Evolutionary conservation across 345 rosid genomes (phyloP).

Genomic region (Eucalyptus caleyi): DNA sequence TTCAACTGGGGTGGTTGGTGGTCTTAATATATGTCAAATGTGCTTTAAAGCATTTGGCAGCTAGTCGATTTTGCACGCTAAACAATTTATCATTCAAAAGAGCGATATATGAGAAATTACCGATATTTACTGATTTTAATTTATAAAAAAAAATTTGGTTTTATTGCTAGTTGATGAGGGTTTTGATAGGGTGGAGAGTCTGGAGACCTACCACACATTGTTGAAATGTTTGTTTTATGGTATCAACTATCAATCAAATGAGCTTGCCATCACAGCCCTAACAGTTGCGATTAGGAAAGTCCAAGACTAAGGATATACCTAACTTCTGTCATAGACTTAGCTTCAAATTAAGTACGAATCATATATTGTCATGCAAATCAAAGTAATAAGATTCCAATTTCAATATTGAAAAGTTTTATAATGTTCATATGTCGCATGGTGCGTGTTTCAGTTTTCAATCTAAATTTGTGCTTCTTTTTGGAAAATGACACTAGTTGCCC

Average conservation of each 20-base stretch:
- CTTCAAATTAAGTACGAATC: background rate
- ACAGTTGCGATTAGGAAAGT: background rate
- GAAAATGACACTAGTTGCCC: background rate
- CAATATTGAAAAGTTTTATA: background rate
- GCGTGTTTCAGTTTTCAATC: background rate
- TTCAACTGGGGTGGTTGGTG: background rate
- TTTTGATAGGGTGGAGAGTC: background rate
- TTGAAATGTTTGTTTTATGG: background rate
- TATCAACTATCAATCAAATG: background rate
- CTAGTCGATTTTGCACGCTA: background rate
- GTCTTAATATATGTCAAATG: background rate
- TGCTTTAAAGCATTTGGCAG: background rate
- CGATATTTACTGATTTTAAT: background rate
- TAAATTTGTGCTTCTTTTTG: background rate
- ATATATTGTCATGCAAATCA: background rate
- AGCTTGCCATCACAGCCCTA: background rate
- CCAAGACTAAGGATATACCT: background rate
- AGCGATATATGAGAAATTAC: background rate
- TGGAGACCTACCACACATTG: background rate
- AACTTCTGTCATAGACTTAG: background rate
- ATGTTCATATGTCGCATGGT: background rate
- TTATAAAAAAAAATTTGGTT: background rate
- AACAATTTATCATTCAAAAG: background rate
- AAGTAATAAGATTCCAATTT: background rate
- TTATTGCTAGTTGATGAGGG: background rate